These are phyloP conservation scores for Periconia sp. DNA, from an alignment of 2,329 filamentous ascomycete species.

Conservation along the genomic window DNA sequence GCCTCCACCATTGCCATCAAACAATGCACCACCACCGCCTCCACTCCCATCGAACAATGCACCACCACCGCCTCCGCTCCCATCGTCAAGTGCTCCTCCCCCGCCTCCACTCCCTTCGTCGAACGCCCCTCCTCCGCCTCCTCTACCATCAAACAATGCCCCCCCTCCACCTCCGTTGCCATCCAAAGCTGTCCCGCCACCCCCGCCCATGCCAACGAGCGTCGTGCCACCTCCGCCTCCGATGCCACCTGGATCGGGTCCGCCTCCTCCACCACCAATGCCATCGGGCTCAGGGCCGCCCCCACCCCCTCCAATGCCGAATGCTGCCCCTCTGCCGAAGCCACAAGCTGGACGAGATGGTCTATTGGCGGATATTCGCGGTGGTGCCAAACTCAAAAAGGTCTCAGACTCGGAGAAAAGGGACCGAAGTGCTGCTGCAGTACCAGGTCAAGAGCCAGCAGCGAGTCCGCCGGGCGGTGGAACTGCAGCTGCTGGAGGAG, in stretches of 20 bases:
- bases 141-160: conserved; percentile 34
- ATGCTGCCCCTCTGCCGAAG: conserved; percentile 42
- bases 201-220: conserved; percentile 47
- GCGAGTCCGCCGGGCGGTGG: conserved; percentile 58
- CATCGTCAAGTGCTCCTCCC: conserved; percentile 38
- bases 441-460: conserved; percentile 56
- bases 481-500: conserved; percentile 30
- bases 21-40: conserved; percentile 30
- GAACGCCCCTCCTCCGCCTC: conserved; percentile 50
- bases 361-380: conserved; percentile 74
- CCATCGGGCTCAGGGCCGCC: conserved; percentile 38
- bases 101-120: conserved; percentile 36
- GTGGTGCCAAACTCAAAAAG: conserved; percentile 71
- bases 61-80: conserved; percentile 35
- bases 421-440: conserved; percentile 71
- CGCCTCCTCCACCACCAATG: conserved; percentile 49
- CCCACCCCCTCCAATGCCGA: conserved; percentile 43
- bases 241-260: conserved; percentile 29
- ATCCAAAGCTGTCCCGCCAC: conserved; percentile 47
- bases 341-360: conserved; percentile 60
- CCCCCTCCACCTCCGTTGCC: conserved; percentile 46
- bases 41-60: conserved; percentile 28
- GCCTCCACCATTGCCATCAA: conserved; percentile 26
- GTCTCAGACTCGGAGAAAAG: conserved; percentile 73
- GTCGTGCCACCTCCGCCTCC: conserved; percentile 42